phyloP scores from a whole-genome alignment of 768 basidiomycete species.

The Podaxis pistillaris region DNA sequence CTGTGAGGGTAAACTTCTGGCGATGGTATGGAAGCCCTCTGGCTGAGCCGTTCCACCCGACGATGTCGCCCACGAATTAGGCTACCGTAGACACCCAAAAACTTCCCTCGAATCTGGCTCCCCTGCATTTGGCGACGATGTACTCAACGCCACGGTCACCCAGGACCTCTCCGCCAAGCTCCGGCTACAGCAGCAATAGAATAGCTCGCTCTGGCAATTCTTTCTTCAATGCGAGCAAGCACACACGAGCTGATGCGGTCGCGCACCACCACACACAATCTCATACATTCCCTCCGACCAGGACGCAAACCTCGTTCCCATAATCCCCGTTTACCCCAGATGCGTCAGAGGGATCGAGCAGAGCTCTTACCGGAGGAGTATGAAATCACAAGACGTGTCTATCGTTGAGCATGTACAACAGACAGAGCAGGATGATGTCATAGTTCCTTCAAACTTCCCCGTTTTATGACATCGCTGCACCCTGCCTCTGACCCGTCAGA shows the following conservation, averaged over 20 bases:
- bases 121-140: not conserved
- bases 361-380: slow-evolving; percentile 5
- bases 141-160: not conserved
- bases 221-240: not conserved
- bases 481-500: not conserved
- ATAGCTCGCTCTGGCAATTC: not conserved
- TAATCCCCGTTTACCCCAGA: not conserved
- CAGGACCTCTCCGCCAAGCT: not conserved
- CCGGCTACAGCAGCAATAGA: not conserved
- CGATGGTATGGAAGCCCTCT: not conserved
- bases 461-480: slow-evolving; percentile 3
- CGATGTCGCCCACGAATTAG: not conserved
- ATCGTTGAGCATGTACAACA: not conserved
- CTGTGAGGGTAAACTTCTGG: not conserved
- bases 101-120: not conserved
- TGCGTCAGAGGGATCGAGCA: not conserved
- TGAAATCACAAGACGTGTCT: not conserved
- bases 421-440: slow-evolving; percentile 9
- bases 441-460: not conserved
- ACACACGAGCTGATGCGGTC: not conserved
- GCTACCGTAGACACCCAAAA: not conserved
- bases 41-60: not conserved
- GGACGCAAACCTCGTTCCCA: not conserved
- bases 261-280: not conserved
- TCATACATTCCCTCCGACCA: not conserved